Base-by-base conservation (phyloP, 2,329 filamentous ascomycete species). In the Bretziella fagacearum region DNA sequence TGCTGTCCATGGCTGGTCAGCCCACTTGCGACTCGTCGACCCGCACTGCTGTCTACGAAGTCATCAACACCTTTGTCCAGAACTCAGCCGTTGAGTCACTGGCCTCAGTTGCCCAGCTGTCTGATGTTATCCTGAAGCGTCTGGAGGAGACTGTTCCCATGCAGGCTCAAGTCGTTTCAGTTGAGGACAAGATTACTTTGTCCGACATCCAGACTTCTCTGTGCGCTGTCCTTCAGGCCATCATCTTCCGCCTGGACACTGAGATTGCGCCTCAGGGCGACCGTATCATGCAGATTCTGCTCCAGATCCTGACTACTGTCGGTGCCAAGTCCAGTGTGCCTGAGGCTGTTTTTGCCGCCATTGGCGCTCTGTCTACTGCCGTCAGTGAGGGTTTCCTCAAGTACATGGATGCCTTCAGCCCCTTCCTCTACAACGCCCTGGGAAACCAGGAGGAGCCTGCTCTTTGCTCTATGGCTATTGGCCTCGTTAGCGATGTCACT, bases 161-260 rank as follows among this genome's bases (percentile, higher is more conserved):
- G 65, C 86, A 94, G 63, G 72, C 75, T 56, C 91, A 98, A 66
- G 85, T 96, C 50, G 87, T 96, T 55, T 95, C 87, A 59, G 84
- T 95, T 23, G 91, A 98, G 63, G 91, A 98, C 65, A 89, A 81
- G 63, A 85, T 96, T 54, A 93, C 84, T 4, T 73, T 98, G 3
- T 87, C 96, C 61, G 91, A 98, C 64, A 93, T 98, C 75, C 91
- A 96, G 67, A 95, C 87, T 44, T 95, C 87, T 62, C 71, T 98
- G 58, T 81, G 80, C 62, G 93, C 84, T 46, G 91, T 96, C 33
- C 70, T 96, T 43, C 79, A 95, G 65, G 80, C 85, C 42, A 94
- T 96, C 59, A 80, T 96, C 52, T 80, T 85, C 62, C 81, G 91
- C 49, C 71, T 98, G 22, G 91, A 96, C 64, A 80, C 80, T 60